Percentiles rank a stretch among this genome's conserved stretches.
Conservation (phyloP, 768 basidiomycete species). For the Lactifluus hygrophoroides region DNA sequence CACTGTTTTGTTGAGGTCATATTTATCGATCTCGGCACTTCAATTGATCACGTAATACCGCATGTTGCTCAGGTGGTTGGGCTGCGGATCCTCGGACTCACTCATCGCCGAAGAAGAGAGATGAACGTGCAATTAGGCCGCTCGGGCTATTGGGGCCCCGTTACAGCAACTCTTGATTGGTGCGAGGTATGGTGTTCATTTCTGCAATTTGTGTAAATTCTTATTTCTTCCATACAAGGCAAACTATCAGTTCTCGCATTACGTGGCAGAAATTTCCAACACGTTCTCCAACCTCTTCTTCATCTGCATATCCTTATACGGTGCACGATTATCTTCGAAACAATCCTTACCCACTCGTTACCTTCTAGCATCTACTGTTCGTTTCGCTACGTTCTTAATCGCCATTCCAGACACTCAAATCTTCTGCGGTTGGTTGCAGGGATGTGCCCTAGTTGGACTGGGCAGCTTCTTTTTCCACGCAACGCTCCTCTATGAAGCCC, state of each 20-base stretch:
- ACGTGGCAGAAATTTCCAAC: slow-evolving; percentile 69
- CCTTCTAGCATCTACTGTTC: slow-evolving; percentile 27
- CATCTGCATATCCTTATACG: slow-evolving; percentile 46
- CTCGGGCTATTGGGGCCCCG: slow-evolving; percentile 41
- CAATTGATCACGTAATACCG: too few relatives aligned
- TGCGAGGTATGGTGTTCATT: slow-evolving; percentile 46
- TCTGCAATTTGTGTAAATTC: slow-evolving; percentile 1
- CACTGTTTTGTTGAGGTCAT: too few relatives aligned
- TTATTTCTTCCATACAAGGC: slow-evolving; percentile 31
- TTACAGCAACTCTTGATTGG: slow-evolving; percentile 67
- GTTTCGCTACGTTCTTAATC: slow-evolving; percentile 4
- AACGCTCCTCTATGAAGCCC: slow-evolving; percentile 64
- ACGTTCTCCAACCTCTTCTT: slow-evolving; percentile 58
- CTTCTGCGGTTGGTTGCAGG: too few relatives aligned
- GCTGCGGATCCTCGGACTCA: too few relatives aligned
- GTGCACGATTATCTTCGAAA: slow-evolving; percentile 25
- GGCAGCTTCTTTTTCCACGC: slow-evolving; percentile 77
- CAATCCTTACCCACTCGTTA: slow-evolving; percentile 33
- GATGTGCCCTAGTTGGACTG: slow-evolving; percentile 59
- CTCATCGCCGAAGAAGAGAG: too few relatives aligned
- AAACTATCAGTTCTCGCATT: slow-evolving; percentile 72
- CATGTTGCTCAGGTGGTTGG: too few relatives aligned
- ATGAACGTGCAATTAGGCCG: not conserved
- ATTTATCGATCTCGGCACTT: too few relatives aligned
- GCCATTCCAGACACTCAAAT: not conserved